Conservation (phyloP, 257 asterid species). For the Rhazya stricta region DNA sequence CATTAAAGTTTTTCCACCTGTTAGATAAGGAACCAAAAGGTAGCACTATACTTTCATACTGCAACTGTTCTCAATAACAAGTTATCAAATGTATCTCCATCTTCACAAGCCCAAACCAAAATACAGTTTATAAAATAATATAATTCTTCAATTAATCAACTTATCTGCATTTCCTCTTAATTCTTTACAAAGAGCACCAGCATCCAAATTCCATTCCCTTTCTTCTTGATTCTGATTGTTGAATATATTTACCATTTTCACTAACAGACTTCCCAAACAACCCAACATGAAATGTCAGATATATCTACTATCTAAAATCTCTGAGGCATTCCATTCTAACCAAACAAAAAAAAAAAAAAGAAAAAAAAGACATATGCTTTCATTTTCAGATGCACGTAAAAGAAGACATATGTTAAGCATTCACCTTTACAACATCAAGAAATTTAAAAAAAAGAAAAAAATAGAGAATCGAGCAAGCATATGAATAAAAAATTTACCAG, state of each 20-base stretch:
- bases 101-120: not conserved
- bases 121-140: not conserved
- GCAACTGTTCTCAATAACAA: not conserved
- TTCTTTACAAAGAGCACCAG: not conserved
- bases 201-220: not conserved
- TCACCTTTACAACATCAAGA: not conserved
- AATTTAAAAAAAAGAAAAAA: not conserved
- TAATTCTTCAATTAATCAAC: not conserved
- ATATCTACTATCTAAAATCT: not conserved
- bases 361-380: not conserved
- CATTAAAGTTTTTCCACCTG: not conserved
- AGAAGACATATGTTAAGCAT: not conserved
- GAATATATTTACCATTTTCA: not conserved
- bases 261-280: not conserved
- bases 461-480: not conserved
- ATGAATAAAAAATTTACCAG: conserved; percentile 39
- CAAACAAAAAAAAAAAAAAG: not conserved
- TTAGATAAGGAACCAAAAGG: not conserved
- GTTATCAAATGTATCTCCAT: conserved; percentile 1
- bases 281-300: not conserved
- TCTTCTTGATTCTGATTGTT: not conserved
- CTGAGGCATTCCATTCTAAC: not conserved
- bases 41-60: not conserved
- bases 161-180: not conserved
- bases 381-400: not conserved